phyloP scores from a whole-genome alignment of 1,139 yeast species.

The Nadsonia starkeyi-henricii region DNA sequence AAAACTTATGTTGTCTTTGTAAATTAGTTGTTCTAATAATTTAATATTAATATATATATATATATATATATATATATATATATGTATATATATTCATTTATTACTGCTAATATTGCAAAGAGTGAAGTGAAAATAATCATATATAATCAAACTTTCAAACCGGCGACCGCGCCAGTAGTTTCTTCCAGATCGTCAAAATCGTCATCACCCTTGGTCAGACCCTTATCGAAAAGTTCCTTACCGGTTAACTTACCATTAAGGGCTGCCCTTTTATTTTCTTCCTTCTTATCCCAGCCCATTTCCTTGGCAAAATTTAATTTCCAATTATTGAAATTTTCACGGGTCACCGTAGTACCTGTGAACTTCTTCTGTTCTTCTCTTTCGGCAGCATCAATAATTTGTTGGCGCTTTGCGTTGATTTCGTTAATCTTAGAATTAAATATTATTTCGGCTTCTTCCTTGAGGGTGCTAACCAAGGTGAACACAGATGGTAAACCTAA shows the following conservation, averaged over 20 bases:
- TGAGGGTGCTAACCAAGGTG: slow-evolving; percentile 58
- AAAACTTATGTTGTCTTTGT: not conserved
- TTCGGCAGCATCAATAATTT: slow-evolving; percentile 32
- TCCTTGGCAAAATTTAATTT: slow-evolving; percentile 44
- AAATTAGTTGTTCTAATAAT: slow-evolving; percentile 1
- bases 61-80: not conserved
- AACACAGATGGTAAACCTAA: slow-evolving; percentile 80
- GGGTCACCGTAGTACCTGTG: slow-evolving; percentile 66
- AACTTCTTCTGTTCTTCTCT: slow-evolving; percentile 64
- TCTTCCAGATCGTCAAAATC: slow-evolving; percentile 28
- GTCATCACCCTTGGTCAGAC: slow-evolving; percentile 58
- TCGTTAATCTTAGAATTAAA: slow-evolving; percentile 43
- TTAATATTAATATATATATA: not conserved
- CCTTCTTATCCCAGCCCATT: slow-evolving; percentile 35
- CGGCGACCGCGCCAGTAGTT: slow-evolving; percentile 8
- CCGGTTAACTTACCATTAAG: slow-evolving; percentile 77
- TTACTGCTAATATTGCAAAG: too few relatives aligned
- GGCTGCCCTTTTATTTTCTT: slow-evolving; percentile 37
- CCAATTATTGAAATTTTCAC: slow-evolving; percentile 61
- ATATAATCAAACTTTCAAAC: slow-evolving; percentile 6
- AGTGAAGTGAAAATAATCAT: too few relatives aligned
- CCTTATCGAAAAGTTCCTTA: slow-evolving; percentile 75
- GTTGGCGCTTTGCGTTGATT: slow-evolving; percentile 40
- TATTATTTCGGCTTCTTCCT: slow-evolving; percentile 62
- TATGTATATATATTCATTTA: not conserved